Base-by-base conservation (phyloP, 2,329 filamentous ascomycete genomes). In the Lachnellula arida region DNA sequence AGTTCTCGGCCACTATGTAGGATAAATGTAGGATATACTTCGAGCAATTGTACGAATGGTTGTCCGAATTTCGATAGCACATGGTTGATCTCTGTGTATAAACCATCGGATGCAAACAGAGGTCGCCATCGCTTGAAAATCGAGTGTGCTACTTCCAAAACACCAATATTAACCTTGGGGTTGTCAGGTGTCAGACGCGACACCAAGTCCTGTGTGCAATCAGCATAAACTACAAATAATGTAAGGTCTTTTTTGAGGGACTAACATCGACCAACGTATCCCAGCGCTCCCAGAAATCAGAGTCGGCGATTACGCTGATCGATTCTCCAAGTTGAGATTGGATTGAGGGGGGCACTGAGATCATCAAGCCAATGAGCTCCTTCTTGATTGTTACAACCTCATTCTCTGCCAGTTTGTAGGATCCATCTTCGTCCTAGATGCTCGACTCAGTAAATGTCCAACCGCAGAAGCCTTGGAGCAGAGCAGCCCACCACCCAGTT, bases 71-170 rank as follows among this genome's bases (percentile, higher is more conserved):
- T 91, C 58, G 78, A 77, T 51, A 99, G 81, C 55, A 99, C 95
- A 76, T 99, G 94, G 73, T 96, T 94, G 76, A 99, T 95, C 75
- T 99, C 94, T 37, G 85, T 88, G 72, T 91, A 99, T 11, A 99
- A 83, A 50, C 89, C 91, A 73, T 99, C 91, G 44, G 92, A 96
- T 59, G 89, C 85, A 76, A 96, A 97, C 42, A 99, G 80, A 8
- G 94, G 95, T 62, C 94, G 83, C 94, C 94, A 99, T 72, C 94
- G 81, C 71, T 88, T 89, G 76, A 97, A 99, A 66, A 99, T 97
- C 49, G 94, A 97, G 75, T 99, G 94, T 65, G 95, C 95, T 46
- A 99, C 94, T 74, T 96, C 91, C 58, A 99, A 79, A 17, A 99
- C 94, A 63, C 94, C 95, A 67, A 92, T 90, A 74, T 97, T 99